Evolutionary conservation across 1,284 basidiomycete species (phyloP).

Genomic region (Exsudoporus floridanus): DNA sequence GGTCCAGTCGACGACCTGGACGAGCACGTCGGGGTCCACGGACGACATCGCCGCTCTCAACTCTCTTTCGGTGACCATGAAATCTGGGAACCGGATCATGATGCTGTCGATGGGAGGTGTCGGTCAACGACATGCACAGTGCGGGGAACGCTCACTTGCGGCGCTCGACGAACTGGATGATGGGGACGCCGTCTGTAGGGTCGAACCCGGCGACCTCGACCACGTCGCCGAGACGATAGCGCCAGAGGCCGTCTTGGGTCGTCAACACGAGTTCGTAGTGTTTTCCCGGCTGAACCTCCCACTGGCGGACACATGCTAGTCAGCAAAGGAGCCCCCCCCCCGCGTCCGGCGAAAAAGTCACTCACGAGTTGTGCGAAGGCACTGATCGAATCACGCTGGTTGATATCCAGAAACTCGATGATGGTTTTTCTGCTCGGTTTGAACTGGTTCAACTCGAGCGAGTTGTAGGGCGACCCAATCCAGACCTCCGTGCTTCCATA

Average conservation of each 20-base stretch:
- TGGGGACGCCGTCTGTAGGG: conserved; percentile 17
- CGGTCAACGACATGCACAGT: neutral
- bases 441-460: conserved; percentile 10
- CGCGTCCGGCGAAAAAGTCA: neutral
- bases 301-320: conserved; percentile 9
- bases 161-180: conserved; percentile 21
- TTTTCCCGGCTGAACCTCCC: conserved; percentile 19
- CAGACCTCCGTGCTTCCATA: conserved; percentile 7
- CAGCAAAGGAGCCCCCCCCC: neutral
- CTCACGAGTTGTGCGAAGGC: conserved; percentile 13
- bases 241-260: conserved; percentile 26
- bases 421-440: conserved; percentile 2
- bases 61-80: conserved; percentile 16
- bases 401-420: conserved; percentile 22
- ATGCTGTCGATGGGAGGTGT: neutral
- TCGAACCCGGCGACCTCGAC: conserved; percentile 26
- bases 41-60: conserved; percentile 11
- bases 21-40: neutral
- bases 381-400: neutral
- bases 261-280: conserved; percentile 24
- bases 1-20: conserved; percentile 22
- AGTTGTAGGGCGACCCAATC: conserved; percentile 13
- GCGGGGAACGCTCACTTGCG: conserved; percentile 4
- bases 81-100: conserved; percentile 10
- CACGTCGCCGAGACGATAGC: conserved; percentile 25